Base-by-base conservation (phyloP, 2,329 filamentous ascomycete genomes). In the Beauveria medogensis region DNA sequence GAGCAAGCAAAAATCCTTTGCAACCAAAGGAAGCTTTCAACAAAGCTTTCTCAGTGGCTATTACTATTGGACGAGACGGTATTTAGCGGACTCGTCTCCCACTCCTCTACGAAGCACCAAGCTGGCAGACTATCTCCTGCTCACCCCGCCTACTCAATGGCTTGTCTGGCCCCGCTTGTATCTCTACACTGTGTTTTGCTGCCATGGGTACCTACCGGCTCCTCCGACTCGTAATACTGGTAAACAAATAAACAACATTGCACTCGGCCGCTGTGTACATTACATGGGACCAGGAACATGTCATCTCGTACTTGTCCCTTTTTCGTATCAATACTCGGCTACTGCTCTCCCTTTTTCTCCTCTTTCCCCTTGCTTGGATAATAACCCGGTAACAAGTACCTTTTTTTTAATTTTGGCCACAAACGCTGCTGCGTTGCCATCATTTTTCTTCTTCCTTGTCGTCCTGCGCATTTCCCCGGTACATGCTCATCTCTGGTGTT, bases 221-320 rank as follows among this genome's bases (percentile, higher is more conserved):
- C 28, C 50, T 26, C 7, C 41, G 48, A 59, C 50, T 46, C 5
- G 56, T 43, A 14, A 40, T 10, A 24, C 20, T 47, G n/a, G 57
- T 59, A 59, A 59, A 59, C 57, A 59, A 59, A 59, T 53, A 59
- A 59, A 59, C 57, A 59, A 59, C 48, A 54, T 54, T 54, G 48
- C 47, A 34, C 43, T 40, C 22, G 12, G 43, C 26, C 4, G 43
- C 41, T 37, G 37, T 26, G 10, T 40, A 43, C 18, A 22, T n/a
- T 56, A 47, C 44, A 46, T 52, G 46, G 37, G 43, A 22, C 22
- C 34, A 51, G 9, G 22, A 43, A 20, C n/a, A 12, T 24, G 16
- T 14, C 28, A 20, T 28, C 43, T 22, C 24, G 54, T 56, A 44
- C 24, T 57, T 20, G n/a, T n/a, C 24, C 20, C 30, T 51, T 30